Evolutionary conservation across 208 protist genomes (phyloP), one percentile per base, ranked within the genome.

Genomic region (Jaenimonas drosophilae): DNA sequence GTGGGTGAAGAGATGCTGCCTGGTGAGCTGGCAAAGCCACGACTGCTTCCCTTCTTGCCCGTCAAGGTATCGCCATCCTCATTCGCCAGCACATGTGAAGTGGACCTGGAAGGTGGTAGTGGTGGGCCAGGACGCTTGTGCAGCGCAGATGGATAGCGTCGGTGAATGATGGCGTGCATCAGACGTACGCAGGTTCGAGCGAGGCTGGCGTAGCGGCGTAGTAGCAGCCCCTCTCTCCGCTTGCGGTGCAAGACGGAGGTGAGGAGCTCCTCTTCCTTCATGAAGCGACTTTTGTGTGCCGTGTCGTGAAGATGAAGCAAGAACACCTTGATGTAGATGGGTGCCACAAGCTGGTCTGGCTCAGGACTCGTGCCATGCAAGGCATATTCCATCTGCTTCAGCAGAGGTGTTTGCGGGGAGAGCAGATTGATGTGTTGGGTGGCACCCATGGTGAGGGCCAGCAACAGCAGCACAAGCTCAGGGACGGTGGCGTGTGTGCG

Each of bases 301-400:
- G 65, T 52, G 7, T 54, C 55, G 21, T 71, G 49, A 5, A 88
- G 41, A 42, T 91, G 68, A 4, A 70, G 30, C 4, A 69, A 49
- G 30, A 87, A 65, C 5, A 86, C 43, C 42, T 75, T 76, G 2
- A 73, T 54, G 38, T 85, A 84, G 38, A 91, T 78, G 1, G 83
- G 78, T 17, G 76, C 63, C 21, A 83, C 62, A 1, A 80, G 49
- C 6, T 54, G 24, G 55, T 83, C 71, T 1, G 60, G 60, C 27
- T 70, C 57, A 0, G 62, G 32, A 23, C 36, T 41, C 24, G 52
- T 58, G 36, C 65, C 68, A 36, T 36, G 62, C 30, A 85, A 60
- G 4, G 76, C 48, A 28, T 64, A 61, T 49, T 83, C 68, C 6
- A 91, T 62, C 49, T 91, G 83, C 39, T 71, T 47, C 11, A 63